phyloP scores from a whole-genome alignment of 2,329 filamentous ascomycete species.

The Diaporthe eres region DNA sequence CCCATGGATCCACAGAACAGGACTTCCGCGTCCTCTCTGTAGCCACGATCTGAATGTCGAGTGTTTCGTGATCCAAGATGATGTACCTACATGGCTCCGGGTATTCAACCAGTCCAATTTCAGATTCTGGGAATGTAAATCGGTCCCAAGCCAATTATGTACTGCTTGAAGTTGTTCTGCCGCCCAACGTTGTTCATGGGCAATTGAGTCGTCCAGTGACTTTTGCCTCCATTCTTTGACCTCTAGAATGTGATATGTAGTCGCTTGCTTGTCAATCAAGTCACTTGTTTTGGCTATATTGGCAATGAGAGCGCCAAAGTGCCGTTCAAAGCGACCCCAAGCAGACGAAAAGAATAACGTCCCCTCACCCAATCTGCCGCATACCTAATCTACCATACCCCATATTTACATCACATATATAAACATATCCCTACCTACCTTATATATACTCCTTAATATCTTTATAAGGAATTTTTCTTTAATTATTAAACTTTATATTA shows the following conservation, averaged over 20 bases:
- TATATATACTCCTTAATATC: no score
- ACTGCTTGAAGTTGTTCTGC: neutral
- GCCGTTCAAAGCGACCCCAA: neutral
- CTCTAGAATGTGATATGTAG: neutral
- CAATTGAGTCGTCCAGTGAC: neutral
- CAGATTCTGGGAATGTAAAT: neutral
- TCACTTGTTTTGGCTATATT: neutral
- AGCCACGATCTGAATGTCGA: neutral
- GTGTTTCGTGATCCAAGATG: neutral
- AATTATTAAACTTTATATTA: no score
- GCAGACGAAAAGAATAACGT: neutral
- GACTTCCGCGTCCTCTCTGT: neutral
- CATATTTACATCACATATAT: no score
- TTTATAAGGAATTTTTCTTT: no score
- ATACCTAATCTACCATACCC: no score
- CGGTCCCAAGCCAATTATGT: neutral
- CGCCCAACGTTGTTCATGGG: neutral
- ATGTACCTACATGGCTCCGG: neutral
- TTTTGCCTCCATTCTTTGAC: neutral
- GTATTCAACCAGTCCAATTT: neutral
- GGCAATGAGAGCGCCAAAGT: neutral
- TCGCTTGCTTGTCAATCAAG: neutral
- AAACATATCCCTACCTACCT: no score
- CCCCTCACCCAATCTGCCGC: no score
- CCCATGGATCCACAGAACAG: neutral